phyloP scores from a whole-genome alignment of 2,329 filamentous ascomycete species.

The Ophiostoma populinum region DNA sequence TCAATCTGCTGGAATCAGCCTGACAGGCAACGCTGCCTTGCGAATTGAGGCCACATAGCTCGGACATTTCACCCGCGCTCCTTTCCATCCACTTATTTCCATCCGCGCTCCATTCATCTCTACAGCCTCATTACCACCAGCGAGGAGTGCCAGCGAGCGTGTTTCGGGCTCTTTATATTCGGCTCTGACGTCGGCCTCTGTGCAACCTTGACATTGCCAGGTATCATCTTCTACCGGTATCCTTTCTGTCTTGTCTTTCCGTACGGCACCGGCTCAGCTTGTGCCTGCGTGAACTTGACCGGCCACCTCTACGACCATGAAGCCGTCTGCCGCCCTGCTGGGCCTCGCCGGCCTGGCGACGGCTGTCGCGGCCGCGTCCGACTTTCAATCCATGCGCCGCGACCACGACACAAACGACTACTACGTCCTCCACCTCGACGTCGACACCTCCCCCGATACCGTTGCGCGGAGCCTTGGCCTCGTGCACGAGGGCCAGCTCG shows the following conservation, averaged over 20 bases:
- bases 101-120: background rate
- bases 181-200: no score
- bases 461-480: conserved; percentile 60
- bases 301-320: conserved; percentile 23
- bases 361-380: conserved; percentile 22
- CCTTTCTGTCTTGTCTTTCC: background rate
- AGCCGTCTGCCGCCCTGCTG: conserved; percentile 30
- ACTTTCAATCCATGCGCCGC: conserved; percentile 35
- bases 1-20: conserved; percentile 1
- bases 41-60: no score
- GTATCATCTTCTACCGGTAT: no score
- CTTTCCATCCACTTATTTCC: background rate
- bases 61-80: background rate
- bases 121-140: background rate
- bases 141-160: no score
- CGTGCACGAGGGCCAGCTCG: conserved; percentile 63
- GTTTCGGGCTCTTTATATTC: no score
- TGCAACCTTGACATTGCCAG: no score
- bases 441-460: conserved; percentile 44
- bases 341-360: conserved; percentile 34
- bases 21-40: background rate
- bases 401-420: conserved; percentile 75
- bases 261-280: conserved; percentile 1
- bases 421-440: conserved; percentile 74
- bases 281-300: background rate